Conservation (phyloP, 345 rosid genomes). For the Hypericum androsaemum region DNA sequence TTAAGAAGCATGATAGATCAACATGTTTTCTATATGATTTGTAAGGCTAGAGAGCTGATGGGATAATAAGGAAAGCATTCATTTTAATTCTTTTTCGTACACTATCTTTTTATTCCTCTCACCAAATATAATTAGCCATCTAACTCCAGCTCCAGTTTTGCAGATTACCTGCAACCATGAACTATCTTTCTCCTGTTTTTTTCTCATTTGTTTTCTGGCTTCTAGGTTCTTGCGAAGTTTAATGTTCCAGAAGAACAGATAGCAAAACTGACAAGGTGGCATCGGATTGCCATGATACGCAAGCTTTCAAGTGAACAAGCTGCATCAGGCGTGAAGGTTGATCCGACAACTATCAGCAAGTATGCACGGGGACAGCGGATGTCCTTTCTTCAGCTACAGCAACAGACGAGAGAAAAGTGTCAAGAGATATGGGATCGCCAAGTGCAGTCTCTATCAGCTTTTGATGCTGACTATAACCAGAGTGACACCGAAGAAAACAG, state of each 20-base stretch:
- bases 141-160: too few species aligned
- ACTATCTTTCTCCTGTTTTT: background rate
- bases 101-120: too few species aligned
- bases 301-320: conserved; percentile 99
- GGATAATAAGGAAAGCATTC: too few species aligned
- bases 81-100: too few species aligned
- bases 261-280: conserved; percentile 94
- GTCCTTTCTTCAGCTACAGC: conserved; percentile 98
- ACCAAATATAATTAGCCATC: too few species aligned
- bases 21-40: too few species aligned
- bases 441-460: conserved; percentile 71
- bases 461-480: conserved; percentile 72
- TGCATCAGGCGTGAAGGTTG: conserved; percentile 88
- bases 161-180: too few species aligned
- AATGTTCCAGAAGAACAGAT: conserved; percentile 83
- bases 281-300: conserved; percentile 97
- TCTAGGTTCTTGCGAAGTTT: conserved; percentile 89
- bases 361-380: conserved; percentile 98
- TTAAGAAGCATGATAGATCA: too few species aligned
- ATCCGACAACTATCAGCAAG: conserved; percentile 83
- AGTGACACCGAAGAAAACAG: conserved; percentile 93
- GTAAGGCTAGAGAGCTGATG: too few species aligned
- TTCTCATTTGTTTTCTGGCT: conserved; percentile 5
- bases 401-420: conserved; percentile 96
- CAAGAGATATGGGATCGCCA: conserved; percentile 99